Evolutionary conservation across 2,329 filamentous ascomycete species (phyloP), one percentile per base, ranked within the genome.

Genomic region (Colletotrichum eleusines): DNA sequence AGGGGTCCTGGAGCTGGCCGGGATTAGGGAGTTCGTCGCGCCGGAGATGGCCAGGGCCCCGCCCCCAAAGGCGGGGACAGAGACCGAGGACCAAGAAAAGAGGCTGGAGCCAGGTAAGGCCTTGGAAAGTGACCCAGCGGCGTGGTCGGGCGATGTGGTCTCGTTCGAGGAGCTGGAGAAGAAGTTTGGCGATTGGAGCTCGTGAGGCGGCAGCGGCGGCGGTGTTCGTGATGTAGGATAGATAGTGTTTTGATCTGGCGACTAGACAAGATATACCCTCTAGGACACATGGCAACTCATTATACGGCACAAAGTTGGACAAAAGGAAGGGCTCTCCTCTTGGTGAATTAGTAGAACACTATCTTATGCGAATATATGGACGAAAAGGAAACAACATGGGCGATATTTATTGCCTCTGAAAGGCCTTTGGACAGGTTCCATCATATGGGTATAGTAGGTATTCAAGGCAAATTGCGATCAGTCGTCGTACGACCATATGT

Each of bases 1-100:
- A 28, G 82, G 81, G 14, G 79, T 84, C 11, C 58, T 84, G 35
- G 80, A 82, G 57, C 80, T 84, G 77, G 81, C 81, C 1, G 83
- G 82, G 5, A 78, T 82, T 7, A 69, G 54, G 28, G 44, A 70
- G 44, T 59, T 57, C 26, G 44, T 70, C 18, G 60, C 50, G 26
- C 44, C 61, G 4, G 26, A 57, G 33, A 55, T n/a, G 53, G 31
- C 31, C 6, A 58, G 53, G 35, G 57, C n/a, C 9, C 35, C 42
- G 42, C 33, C 33, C 35, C 20, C 55, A 20, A 54, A 63, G 68
- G 0, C 48, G 1, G 7, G 40, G 38, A 46, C 31, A 12, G 46
- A 23, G 26, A 16, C 28, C 1, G 23, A 9, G 5, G 59, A 50
- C 46, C 20, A 42, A 14, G 51, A 65, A 16, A 67, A 57, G 57